These are phyloP conservation scores for Linum tenue DNA, from an alignment of 345 rosid species.

Conservation along the genomic window DNA sequence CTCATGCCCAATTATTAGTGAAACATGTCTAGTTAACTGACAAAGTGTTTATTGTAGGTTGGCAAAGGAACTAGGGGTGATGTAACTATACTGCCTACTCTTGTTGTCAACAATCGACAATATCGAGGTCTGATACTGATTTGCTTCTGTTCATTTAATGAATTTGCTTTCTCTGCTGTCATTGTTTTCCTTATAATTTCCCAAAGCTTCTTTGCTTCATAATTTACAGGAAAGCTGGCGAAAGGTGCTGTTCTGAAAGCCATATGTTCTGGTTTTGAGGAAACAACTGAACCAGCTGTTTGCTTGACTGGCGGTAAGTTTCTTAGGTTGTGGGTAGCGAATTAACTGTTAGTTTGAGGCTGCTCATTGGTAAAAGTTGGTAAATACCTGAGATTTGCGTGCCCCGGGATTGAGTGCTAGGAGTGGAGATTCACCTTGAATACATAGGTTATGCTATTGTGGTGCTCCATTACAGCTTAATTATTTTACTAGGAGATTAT, in stretches of 20 bases:
- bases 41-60: slow-evolving; percentile 39
- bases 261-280: slow-evolving; percentile 92
- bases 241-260: slow-evolving; percentile 93
- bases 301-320: slow-evolving; percentile 77
- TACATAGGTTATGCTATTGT: neutral
- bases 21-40: slow-evolving; percentile 16
- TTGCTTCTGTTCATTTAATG: slow-evolving; percentile 9
- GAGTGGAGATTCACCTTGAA: neutral
- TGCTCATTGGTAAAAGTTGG: neutral
- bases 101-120: slow-evolving; percentile 87
- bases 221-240: slow-evolving; percentile 72
- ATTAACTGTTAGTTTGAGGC: neutral
- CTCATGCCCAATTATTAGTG: slow-evolving; percentile 1
- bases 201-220: neutral
- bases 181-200: neutral
- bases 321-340: slow-evolving; percentile 10
- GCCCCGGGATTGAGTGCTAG: neutral
- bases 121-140: slow-evolving; percentile 60
- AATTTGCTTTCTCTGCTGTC: neutral
- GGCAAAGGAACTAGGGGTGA: slow-evolving; percentile 99
- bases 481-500: neutral
- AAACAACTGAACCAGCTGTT: slow-evolving; percentile 92
- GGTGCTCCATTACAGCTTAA: neutral
- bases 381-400: neutral
- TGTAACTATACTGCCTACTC: slow-evolving; percentile 97